Evolutionary conservation across 257 asterid genomes (phyloP).

Genomic region (Plantago major): DNA sequence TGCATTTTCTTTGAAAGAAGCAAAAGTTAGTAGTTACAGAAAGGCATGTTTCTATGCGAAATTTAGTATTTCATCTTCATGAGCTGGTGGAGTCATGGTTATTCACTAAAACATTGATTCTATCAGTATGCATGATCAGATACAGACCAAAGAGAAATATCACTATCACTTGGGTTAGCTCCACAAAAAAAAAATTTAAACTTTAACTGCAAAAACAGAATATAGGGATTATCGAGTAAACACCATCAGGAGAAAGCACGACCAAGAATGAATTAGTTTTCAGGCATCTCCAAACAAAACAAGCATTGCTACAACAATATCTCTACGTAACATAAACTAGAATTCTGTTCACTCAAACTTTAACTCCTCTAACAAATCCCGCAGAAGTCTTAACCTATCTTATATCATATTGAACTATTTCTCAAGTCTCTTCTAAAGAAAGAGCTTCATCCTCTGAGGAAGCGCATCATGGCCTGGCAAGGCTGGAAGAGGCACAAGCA

Average conservation of each 20-base stretch:
- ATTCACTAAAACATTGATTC: background rate
- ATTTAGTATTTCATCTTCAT: background rate
- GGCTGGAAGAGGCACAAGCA: no score
- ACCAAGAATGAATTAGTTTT: background rate
- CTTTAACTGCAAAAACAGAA: background rate
- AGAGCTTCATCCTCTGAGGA: no score
- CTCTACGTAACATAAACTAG: background rate
- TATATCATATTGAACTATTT: no score
- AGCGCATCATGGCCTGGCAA: no score
- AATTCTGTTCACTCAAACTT: background rate
- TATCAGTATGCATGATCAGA: background rate
- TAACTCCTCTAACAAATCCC: conserved; percentile 3
- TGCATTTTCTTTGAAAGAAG: background rate
- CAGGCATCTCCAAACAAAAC: conserved; percentile 13
- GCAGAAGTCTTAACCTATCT: no score
- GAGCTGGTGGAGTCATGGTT: background rate
- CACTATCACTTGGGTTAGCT: background rate
- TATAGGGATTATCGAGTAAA: background rate
- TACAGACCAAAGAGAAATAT: background rate
- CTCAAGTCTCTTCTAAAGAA: no score
- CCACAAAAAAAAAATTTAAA: background rate
- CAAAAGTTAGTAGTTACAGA: background rate
- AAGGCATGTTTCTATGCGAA: no score
- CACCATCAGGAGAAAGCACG: background rate
- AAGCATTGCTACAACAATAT: background rate